Evolutionary conservation across 2,329 filamentous ascomycete genomes (phyloP).

Genomic region (Pseudogymnoascus sp.): DNA sequence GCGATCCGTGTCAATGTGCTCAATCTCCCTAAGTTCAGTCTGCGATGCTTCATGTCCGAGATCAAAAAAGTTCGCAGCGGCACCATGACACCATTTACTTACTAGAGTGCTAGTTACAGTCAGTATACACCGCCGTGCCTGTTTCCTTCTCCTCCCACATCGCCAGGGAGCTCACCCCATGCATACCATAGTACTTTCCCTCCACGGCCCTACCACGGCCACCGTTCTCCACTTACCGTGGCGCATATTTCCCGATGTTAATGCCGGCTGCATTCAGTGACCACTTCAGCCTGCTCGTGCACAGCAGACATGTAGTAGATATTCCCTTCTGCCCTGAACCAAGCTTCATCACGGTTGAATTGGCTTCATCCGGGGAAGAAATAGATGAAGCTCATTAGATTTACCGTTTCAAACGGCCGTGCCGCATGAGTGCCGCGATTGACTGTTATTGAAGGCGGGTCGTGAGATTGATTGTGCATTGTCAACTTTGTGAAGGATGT

Average conservation of each 20-base stretch:
- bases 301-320: background rate
- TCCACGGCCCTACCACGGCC: background rate
- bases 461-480: background rate
- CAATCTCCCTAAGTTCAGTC: background rate
- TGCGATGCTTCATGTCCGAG: background rate
- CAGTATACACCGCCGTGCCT: background rate
- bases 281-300: background rate
- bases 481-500: background rate
- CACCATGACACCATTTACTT: background rate
- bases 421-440: background rate
- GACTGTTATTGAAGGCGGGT: background rate
- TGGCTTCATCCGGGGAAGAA: background rate
- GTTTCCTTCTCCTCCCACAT: background rate
- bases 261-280: background rate
- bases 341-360: background rate
- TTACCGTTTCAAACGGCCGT: slow-evolving; percentile 2
- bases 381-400: slow-evolving; percentile 4
- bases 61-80: background rate
- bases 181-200: background rate
- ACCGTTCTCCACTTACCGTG: background rate
- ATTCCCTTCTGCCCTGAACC: background rate
- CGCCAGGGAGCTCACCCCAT: background rate
- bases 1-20: background rate
- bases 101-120: background rate
- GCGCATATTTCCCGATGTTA: background rate